Base-by-base conservation (phyloP, 257 asterid genomes). In the Lithospermum erythrorhizon region DNA sequence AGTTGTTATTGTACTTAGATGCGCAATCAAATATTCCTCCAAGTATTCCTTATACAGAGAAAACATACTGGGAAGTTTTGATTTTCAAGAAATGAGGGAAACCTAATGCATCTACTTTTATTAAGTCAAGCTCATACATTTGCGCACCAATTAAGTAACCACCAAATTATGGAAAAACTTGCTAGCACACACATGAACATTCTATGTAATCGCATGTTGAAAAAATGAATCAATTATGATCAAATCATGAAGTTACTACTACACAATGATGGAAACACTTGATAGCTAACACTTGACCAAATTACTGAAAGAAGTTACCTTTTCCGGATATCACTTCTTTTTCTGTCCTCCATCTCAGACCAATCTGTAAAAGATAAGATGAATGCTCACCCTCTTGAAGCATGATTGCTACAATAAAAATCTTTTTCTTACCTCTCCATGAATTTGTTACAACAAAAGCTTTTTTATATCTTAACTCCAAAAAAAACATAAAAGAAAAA, bases 321-420 rank as follows among this genome's bases (percentile, higher is more conserved):
- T 93, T 93, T 63, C 99, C 99, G 77, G 99, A 79, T 71, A 79
- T 81, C 32, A 93, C 99, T 84, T 93, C 99, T 81, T 89, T 93
- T 70, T 86, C 95, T 9, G 87, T 80, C 81, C 99, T 89, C 99
- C 99, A 93, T 79, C 99, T 84, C 69, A 93, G 87, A 66, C 99
- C 99, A 89, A 93, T 83, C 97, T 89, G 65, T 53, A 68, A 21
- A 55, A 66, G 61, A 68, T 25, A 47, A 41, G 1, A 14, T 41
- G 55, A 21, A 37, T 63, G 24, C 25, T 53, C 13, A 14, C 49
- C 49, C 63, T 70, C 23, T 70, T 73, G 58, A 66, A 65, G 48
- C 3, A 27, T 14, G 51, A 4, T 17, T 21, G 20, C 47, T 69
- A 25, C 24, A 47, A 59, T 11, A 37, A 1, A 41, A 13, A 13